Evolutionary conservation across 371 early-diverging fungal species (phyloP).

Genomic region (Mortierella sp.): DNA sequence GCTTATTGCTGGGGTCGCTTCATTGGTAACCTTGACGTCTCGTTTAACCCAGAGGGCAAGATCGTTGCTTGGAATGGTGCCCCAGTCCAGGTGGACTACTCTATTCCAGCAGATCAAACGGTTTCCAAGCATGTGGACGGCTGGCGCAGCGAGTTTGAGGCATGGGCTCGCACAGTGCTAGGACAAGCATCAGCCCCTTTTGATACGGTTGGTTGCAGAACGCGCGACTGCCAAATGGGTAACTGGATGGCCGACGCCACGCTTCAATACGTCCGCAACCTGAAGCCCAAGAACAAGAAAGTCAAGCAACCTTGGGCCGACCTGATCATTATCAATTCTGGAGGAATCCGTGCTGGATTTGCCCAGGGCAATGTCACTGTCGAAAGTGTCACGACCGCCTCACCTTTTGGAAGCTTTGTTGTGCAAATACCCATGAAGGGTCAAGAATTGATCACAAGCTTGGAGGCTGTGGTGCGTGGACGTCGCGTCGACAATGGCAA

Average conservation of each 20-base stretch:
- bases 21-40: slow-evolving; percentile 73
- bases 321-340: slow-evolving; percentile 60
- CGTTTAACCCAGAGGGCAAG: slow-evolving; percentile 64
- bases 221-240: slow-evolving; percentile 64
- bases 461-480: slow-evolving; percentile 53
- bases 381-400: slow-evolving; percentile 56
- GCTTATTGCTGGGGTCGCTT: slow-evolving; percentile 67
- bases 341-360: slow-evolving; percentile 62
- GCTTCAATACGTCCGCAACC: slow-evolving; percentile 33
- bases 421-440: slow-evolving; percentile 58
- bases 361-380: slow-evolving; percentile 58
- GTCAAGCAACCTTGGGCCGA: slow-evolving; percentile 9
- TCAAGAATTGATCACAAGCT: slow-evolving; percentile 37
- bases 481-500: slow-evolving; percentile 14
- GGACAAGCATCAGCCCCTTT: slow-evolving; percentile 56
- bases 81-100: slow-evolving; percentile 65
- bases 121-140: slow-evolving; percentile 53
- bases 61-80: slow-evolving; percentile 60
- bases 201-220: slow-evolving; percentile 54
- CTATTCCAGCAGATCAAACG: slow-evolving; percentile 57
- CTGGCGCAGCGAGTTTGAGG: slow-evolving; percentile 62
- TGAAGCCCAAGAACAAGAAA: not conserved
- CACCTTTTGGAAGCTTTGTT: slow-evolving; percentile 67
- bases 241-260: slow-evolving; percentile 68
- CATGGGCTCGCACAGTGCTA: slow-evolving; percentile 56